Evolutionary conservation across 768 basidiomycete species (phyloP), one percentile per base, ranked within the genome.

Genomic region (Mycena crocata): DNA sequence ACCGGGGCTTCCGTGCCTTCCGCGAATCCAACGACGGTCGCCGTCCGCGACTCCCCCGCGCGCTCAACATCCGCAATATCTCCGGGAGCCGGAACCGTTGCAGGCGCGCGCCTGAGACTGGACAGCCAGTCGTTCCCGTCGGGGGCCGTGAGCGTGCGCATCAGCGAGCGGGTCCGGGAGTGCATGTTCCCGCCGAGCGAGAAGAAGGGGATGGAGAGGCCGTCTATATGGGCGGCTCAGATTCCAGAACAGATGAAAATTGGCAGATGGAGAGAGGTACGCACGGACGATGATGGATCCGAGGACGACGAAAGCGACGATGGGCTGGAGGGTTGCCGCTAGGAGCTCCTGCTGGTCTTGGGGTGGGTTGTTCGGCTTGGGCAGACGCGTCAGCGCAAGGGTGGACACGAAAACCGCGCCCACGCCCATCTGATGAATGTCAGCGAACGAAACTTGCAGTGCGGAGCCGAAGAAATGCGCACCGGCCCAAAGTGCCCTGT

Each of bases 341-440:
- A 98, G 84, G 19, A 90, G 70, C 68, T 98, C 94, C 50, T 88
- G 82, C 71, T 93, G 90, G 45, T 84, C 85, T 57, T 82, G 78
- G 0, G 93, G 92, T 0, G 93, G 92, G 58, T 79, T 75, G 2
- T 81, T 76, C 1, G 91, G 88, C 13, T 71, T 73, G 7, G 91
- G 87, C 0, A 96, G 81, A 55, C 85, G 86, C 26, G 84, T 84
- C 12, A 89, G 75, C 5, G 94, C 93, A 30, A 95, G 77, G 0
- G 89, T 90, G 13, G 92, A 89, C 60, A 99, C 91, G 76, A 98
- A 99, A 48, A 98, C 83, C 8, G 97, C 92, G 0, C 92, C 90
- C 26, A 98, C 95, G 56, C 96, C 96, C 93, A 98, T 96, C 84
- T 95, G 78, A n/a, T n/a, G n/a, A n/a, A n/a, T n/a, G n/a, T n/a